Base-by-base conservation (phyloP, 2,329 filamentous ascomycete genomes). In the Diaporthe sp. region DNA sequence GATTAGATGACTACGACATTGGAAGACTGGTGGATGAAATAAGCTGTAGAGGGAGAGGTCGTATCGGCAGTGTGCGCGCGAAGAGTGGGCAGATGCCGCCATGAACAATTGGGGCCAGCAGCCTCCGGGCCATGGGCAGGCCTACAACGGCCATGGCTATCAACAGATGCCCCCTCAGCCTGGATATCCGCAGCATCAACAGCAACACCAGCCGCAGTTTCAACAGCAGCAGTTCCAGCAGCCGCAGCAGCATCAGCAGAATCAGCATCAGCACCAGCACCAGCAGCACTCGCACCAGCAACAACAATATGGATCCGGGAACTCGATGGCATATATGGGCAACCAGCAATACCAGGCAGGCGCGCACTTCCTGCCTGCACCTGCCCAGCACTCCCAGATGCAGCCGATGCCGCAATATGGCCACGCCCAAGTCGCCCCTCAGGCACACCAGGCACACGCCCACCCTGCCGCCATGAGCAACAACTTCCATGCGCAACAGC, bases 271-370 rank as follows among this genome's bases (percentile, higher is more conserved):
- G 54, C 77, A 77, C 61, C 80, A 78, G 54, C 78, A 78, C 25
- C 78, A 80, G 60, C 80, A 79, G 19, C 79, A 80, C n/a, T 77
- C 68, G 7, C 76, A 79, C 13, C 81, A 81, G 40, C 77, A 77
- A 28, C 77, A 78, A 52, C 76, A 76, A 57, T 77, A 76, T 77
- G 76, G 66, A 25, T 67, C 54, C 35, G 76, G 74, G 35, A 74
- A 75, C 30, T 45, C 72, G 69, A 75, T 77, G 70, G 58, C 70
- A 9, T 76, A 72, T 47, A 72, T 76, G 72, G 74, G 72, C 61
- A 75, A 74, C 45, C 73, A 73, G 64, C 78, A 77, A 67, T 78
- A 80, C 28, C 77, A 78, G n/a, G 33, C 72, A 30, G 78, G 78
- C n/a, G 77, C 77, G 38, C 77, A 79, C 35, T 77, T 76, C 58